Conservation (phyloP, 345 rosid species). For the Eucalyptus viminalis region DNA sequence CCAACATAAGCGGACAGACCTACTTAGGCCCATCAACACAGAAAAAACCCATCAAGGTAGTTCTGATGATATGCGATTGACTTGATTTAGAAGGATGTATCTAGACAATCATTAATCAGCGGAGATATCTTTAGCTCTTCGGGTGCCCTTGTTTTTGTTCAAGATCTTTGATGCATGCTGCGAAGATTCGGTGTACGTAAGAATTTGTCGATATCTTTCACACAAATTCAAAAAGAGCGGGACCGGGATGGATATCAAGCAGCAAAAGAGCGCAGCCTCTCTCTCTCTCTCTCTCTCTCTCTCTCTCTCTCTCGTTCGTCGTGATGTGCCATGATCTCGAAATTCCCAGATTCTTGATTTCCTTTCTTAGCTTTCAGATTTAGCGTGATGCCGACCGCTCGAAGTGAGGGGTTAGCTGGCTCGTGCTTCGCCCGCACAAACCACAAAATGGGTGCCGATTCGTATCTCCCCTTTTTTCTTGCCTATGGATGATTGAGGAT, state of each 20-base stretch:
- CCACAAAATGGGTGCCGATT: background rate
- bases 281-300: background rate
- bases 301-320: background rate
- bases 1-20: too few relatives aligned
- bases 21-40: too few relatives aligned
- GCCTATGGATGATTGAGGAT: background rate
- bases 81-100: background rate
- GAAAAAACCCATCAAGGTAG: background rate
- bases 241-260: background rate
- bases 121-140: background rate
- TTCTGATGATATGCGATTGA: background rate
- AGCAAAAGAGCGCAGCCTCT: background rate
- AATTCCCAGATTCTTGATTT: background rate
- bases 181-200: background rate
- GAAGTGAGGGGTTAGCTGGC: background rate
- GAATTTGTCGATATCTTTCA: background rate
- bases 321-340: background rate
- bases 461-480: background rate
- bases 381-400: background rate
- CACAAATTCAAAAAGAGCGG: background rate
- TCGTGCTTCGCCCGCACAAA: background rate
- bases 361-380: background rate
- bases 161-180: background rate
- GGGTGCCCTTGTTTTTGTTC: background rate
- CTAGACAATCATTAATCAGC: background rate